Conservation (phyloP, 1,139 yeast species). For the Blastobotrys arbuscula region DNA sequence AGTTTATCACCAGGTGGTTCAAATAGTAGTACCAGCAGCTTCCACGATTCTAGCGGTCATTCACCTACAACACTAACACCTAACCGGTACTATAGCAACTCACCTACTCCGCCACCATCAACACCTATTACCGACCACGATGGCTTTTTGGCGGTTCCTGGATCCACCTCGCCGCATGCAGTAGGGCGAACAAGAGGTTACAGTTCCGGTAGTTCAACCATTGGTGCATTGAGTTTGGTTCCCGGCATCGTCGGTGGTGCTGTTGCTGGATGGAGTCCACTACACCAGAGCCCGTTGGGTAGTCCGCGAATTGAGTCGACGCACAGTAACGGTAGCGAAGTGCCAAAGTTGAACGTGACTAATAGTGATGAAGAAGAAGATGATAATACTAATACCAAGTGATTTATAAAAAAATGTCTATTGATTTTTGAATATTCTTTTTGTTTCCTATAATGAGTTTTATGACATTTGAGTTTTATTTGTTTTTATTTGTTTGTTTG, state of each 20-base stretch:
- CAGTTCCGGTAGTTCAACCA: conserved; percentile 24
- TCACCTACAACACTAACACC: conserved; percentile 10
- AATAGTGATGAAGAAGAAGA: too few relatives aligned
- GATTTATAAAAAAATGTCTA: not conserved
- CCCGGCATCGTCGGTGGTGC: conserved; percentile 53
- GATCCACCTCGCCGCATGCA: conserved; percentile 12
- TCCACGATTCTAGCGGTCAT: conserved; percentile 4
- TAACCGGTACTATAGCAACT: not conserved
- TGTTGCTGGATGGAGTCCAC: conserved; percentile 38
- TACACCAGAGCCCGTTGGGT: not conserved
- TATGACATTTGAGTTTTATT: not conserved
- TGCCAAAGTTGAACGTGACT: conserved; percentile 7
- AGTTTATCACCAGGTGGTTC: conserved; percentile 21
- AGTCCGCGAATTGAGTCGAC: not conserved
- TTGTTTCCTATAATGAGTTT: not conserved
- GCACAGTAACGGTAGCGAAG: not conserved
- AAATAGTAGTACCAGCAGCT: conserved; percentile 9
- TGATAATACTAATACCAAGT: not conserved
- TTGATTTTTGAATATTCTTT: not conserved
- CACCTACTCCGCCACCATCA: conserved; percentile 11
- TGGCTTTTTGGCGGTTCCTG: conserved; percentile 28
- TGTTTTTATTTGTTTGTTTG: too few relatives aligned
- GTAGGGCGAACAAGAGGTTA: conserved; percentile 19
- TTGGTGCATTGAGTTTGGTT: conserved; percentile 47
- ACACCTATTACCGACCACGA: conserved; percentile 2